Base-by-base conservation (phyloP, 306 rosid species). In the Prosopis cineraria region DNA sequence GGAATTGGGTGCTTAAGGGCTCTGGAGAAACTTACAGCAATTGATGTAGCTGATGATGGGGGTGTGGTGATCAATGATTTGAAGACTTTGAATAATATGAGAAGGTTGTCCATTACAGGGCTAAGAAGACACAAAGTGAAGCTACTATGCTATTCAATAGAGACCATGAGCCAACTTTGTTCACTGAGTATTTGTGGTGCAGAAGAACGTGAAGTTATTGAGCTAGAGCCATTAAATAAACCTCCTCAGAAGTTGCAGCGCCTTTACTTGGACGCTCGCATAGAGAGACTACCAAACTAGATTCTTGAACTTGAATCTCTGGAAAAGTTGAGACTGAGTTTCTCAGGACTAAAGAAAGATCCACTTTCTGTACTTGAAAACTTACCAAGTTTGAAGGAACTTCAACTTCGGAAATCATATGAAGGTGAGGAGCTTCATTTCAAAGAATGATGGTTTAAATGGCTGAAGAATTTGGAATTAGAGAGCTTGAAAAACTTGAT, bases 361-460 rank as follows among this genome's bases (percentile, higher is more conserved):
- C 56, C 62, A 20, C 29, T 76, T 1, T 0, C 30, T n/a, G 8
- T 14, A 19, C 30, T 65, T 0, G 33, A 63, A 31, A 14, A 47
- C 39, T 25, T 75, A 4, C 17, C 68, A 13, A 13, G 31, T 9
- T 45, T 74, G 30, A 1, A 45, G 33, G 27, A 31, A 17, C 52
- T 75, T 8, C 3, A 1, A 1, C 20, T 75, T 4, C 3, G 1
- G 17, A 1, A 75, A 13, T 40, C 79, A 20, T 56, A 9, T 10
- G 33, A n/a, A 22, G 60, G 29, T 53, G 60, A 53, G 0, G 60
- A 20, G 22, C 30, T 75, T 13, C 79, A 63, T 13, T 75, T 75
- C 9, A n/a, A 44, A 68, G 17, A 44, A 2, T 62, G 47, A 8
- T 20, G 70, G 30, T 62, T 75, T 19, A 36, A 5, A 30, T n/a